A percentile compares a stretch with the other conserved stretches of the same genome.
Evolutionary conservation across 2,329 filamentous ascomycete species (phyloP).

Genomic region (Xylaria sp.): DNA sequence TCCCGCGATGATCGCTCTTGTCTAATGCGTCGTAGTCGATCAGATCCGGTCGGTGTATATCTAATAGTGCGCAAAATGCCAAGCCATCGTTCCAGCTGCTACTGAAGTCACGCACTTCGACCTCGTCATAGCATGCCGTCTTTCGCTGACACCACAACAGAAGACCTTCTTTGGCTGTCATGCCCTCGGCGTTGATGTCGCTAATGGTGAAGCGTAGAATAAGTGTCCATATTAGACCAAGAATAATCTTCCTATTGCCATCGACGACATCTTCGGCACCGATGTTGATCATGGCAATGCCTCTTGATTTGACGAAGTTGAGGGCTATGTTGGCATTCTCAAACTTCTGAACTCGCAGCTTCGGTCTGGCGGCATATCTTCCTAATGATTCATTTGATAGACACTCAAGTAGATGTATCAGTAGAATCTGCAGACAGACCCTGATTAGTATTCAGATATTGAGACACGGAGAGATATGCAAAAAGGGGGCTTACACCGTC

Average conservation of each 20-base stretch:
- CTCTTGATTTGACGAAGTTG: slow-evolving; percentile 88
- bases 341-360: slow-evolving; percentile 94
- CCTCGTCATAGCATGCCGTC: slow-evolving; percentile 97
- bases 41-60: slow-evolving; percentile 95
- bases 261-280: slow-evolving; percentile 98
- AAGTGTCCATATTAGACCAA: slow-evolving; percentile 97
- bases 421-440: slow-evolving; percentile 72
- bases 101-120: slow-evolving; percentile 95
- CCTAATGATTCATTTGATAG: slow-evolving; percentile 94
- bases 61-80: slow-evolving; percentile 93
- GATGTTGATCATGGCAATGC: slow-evolving; percentile 98
- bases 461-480: neutral
- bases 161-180: slow-evolving; percentile 96
- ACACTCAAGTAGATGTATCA: slow-evolving; percentile 97
- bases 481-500: slow-evolving; percentile 74
- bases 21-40: slow-evolving; percentile 97
- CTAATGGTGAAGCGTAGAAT: slow-evolving; percentile 98
- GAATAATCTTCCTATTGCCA: slow-evolving; percentile 95
- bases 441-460: slow-evolving; percentile 15
- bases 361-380: slow-evolving; percentile 95
- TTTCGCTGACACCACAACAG: slow-evolving; percentile 98
- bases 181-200: slow-evolving; percentile 97
- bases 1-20: slow-evolving; percentile 92
- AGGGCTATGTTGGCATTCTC: slow-evolving; percentile 98
- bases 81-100: slow-evolving; percentile 97